Evolutionary conservation across 2,329 filamentous ascomycete genomes (phyloP), one percentile per base, ranked within the genome.

Genomic region (Calcarisporium arbuscula): DNA sequence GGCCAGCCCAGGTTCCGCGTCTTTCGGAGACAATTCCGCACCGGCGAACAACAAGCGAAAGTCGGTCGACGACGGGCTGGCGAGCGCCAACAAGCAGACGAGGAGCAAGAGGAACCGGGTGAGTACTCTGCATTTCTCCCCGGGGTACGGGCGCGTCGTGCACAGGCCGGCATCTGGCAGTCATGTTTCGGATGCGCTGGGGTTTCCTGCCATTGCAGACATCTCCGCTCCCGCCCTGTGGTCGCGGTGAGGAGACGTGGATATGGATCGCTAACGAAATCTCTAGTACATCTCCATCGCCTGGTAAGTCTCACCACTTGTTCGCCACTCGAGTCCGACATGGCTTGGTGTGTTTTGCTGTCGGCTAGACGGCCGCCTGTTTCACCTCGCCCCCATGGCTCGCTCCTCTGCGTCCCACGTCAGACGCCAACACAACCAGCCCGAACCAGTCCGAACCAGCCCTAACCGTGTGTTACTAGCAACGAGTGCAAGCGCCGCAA

Each of bases 401-500:
- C n/a, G n/a, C n/a, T n/a, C n/a, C n/a, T n/a, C n/a, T n/a, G n/a
- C n/a, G n/a, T n/a, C n/a, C n/a, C n/a, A n/a, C n/a, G n/a, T n/a
- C n/a, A n/a, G n/a, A n/a, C n/a, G n/a, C n/a, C 7, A 26, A 20
- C 12, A 4, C 12, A 10, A 11, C 18, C 12, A 14, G 16, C 30
- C n/a, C n/a, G n/a, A n/a, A n/a, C n/a, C n/a, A n/a, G n/a, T n/a
- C 18, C 21, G 18, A 27, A 35, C 16, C 21, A 10, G 17, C 17
- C 22, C 39, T 42, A 21, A 42, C 34, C 22, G 12, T 31, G 22
- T 30, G 19, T 17, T 22, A 8, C 6, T 21, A 82, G 80, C 47
- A 85, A 83, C 50, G 80, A 84, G 52, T 85, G 80, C 57, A 85
- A 85, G 49, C 68, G 80, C n/a, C 75, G 80, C 38, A 85, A 85